Conservation (phyloP, 176 grass and related monocot genomes). For the Oryza nivara region DNA sequence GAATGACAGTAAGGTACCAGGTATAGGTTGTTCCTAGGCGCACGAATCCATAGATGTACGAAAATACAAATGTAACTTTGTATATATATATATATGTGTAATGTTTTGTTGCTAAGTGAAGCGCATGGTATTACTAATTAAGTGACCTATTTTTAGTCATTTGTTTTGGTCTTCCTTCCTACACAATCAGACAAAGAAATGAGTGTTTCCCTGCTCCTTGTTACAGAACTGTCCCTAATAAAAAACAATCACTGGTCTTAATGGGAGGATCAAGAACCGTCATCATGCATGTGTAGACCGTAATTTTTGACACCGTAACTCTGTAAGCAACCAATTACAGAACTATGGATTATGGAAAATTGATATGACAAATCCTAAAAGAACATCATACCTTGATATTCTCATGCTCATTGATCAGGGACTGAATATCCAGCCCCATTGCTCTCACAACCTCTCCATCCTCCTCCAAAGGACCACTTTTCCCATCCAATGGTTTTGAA, state of each 20-base stretch:
- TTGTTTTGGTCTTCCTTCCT: neutral
- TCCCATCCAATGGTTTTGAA: constrained; percentile 19
- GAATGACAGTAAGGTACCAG: neutral
- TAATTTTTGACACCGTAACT: neutral
- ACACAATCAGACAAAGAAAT: neutral
- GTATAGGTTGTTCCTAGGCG: neutral
- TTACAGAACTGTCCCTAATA: neutral
- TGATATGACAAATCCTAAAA: neutral
- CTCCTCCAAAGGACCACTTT: constrained; percentile 31
- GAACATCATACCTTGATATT: constrained; percentile 38
- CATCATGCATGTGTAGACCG: neutral
- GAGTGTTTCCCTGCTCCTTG: neutral
- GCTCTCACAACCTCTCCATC: constrained; percentile 34
- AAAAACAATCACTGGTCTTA: constrained; percentile 6
- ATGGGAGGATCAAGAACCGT: neutral
- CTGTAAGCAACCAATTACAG: neutral
- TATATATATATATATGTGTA: neutral
- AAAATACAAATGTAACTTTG: neutral
- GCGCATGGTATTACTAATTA: constrained; percentile 1
- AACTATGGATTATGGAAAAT: neutral
- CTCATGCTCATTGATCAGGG: constrained; percentile 47
- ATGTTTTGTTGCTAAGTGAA: neutral
- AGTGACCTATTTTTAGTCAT: neutral
- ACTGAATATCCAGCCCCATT: constrained; percentile 46
- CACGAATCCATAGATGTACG: neutral